Conservation (phyloP, 75 land plant species). For the Selaginella tamariscina region DNA sequence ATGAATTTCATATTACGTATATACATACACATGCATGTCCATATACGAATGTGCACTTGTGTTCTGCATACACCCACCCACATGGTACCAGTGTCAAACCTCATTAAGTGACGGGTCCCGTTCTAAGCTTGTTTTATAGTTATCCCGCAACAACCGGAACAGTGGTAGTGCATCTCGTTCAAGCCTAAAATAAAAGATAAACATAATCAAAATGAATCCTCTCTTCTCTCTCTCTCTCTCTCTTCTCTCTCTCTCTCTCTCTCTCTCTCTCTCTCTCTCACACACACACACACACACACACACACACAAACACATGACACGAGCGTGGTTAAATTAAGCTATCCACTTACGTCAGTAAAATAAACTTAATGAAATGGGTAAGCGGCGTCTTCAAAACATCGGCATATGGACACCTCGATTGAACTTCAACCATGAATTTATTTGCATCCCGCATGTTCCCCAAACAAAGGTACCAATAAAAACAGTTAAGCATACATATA, state of each 20-base stretch:
- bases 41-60: too few species aligned
- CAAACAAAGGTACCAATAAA: conserved; percentile 52
- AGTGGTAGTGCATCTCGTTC: conserved; percentile 92
- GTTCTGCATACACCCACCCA: too few species aligned
- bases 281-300: too few species aligned
- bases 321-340: too few species aligned
- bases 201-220: neutral
- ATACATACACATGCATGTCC: too few species aligned
- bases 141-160: conserved; percentile 55
- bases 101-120: conserved; percentile 71
- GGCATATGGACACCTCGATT: conserved; percentile 9
- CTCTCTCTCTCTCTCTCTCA: too few species aligned
- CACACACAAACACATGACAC: too few species aligned
- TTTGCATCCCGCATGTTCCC: conserved; percentile 86
- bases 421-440: conserved; percentile 47
- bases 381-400: conserved; percentile 42
- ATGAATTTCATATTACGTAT: too few species aligned
- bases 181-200: conserved; percentile 37
- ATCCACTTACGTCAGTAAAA: conserved; percentile 57
- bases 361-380: conserved; percentile 56
- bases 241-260: too few species aligned
- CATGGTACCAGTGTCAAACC: conserved; percentile 25
- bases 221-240: too few species aligned
- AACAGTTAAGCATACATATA: neutral
- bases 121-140: conserved; percentile 55